Percentiles rank a stretch among this genome's conserved stretches.
These are phyloP conservation scores for Marsdenia floribunda DNA, from an alignment of 257 asterid species.

Conservation along the genomic window DNA sequence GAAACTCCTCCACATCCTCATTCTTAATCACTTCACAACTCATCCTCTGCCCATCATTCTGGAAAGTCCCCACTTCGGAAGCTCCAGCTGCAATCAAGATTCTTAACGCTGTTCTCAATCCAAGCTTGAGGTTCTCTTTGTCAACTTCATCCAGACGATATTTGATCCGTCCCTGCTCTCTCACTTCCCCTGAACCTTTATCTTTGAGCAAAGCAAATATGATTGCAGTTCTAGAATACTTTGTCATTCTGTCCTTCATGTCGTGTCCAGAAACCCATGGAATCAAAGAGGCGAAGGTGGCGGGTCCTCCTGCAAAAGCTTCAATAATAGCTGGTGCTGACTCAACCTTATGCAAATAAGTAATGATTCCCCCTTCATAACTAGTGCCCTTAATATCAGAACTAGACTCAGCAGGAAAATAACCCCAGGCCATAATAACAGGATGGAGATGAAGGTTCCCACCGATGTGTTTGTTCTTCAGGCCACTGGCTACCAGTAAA, in stretches of 20 bases:
- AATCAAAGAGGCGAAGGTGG: slow-evolving; percentile 38
- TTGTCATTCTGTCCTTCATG: slow-evolving; percentile 52
- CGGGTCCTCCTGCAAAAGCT: slow-evolving; percentile 62
- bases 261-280: slow-evolving; percentile 76
- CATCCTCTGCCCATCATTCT: slow-evolving; percentile 73
- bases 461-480: slow-evolving; percentile 73
- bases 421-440: slow-evolving; percentile 68
- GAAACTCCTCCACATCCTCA: slow-evolving; percentile 60
- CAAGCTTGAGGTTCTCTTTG: slow-evolving; percentile 52
- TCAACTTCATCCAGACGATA: slow-evolving; percentile 40
- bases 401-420: slow-evolving; percentile 66
- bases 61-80: slow-evolving; percentile 76
- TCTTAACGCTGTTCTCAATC: slow-evolving; percentile 62
- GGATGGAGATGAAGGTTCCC: slow-evolving; percentile 88
- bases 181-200: slow-evolving; percentile 65
- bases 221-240: slow-evolving; percentile 55
- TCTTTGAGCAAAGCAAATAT: slow-evolving; percentile 60
- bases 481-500: slow-evolving; percentile 56
- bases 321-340: slow-evolving; percentile 50
- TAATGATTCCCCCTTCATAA: slow-evolving; percentile 79
- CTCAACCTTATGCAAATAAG: slow-evolving; percentile 60
- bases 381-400: slow-evolving; percentile 46
- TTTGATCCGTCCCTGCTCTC: slow-evolving; percentile 34
- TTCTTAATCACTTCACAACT: slow-evolving; percentile 40
- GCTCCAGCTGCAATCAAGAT: slow-evolving; percentile 85